Base-by-base conservation (phyloP, 2,329 filamentous ascomycete species). In the Exophiala aquamarina region DNA sequence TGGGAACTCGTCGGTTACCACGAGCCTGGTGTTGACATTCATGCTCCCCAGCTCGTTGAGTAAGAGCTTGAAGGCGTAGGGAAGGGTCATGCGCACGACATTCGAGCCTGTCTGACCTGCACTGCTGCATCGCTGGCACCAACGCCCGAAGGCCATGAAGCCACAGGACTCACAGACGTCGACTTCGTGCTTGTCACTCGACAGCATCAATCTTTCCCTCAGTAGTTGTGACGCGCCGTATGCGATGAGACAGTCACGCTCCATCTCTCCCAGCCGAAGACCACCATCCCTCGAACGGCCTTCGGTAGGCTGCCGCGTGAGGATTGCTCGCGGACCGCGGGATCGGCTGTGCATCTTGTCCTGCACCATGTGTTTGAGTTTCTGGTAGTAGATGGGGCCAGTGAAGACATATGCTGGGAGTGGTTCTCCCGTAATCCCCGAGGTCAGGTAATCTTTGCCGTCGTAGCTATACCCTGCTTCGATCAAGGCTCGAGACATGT, bases 311-410 rank as follows among this genome's bases (percentile, higher is more conserved):
- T 98, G 93, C 8, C 93, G 84, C 1, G 93, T 98, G 19, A 98
- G 77, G 56, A 95, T 93, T 19, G 92, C 92, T 10, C 88, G 81
- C 0, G 93, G 94, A 0, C 94, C 94, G 11, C 89, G 85, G 2
- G 92, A 84, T 52, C 93, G 89, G 23, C 89, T 92, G 71, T 98
- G 93, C 93, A 98, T 97, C 74, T 98, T 98, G 67, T 98, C 93
- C 68, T 97, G 91, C 3, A 98, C 93, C 93, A 98, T 98, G 78
- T 98, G 93, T 79, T 98, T 98, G 57, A 98, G 82, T 58, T 95
- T 95, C 75, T 98, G 93, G 75, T 98, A 98, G 75, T 95, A 98
- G 70, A 98, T 98, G 9, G 93, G 93, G 0, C 93, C 93, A 66
- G 95, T 95, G 77, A 97, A 98, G 64, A 98, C 90, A 70, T 97